Percentiles rank a stretch among this genome's conserved stretches.
phyloP scores from a whole-genome alignment of 1,139 yeast genomes.

The Saccharomycopsis hybrid region DNA sequence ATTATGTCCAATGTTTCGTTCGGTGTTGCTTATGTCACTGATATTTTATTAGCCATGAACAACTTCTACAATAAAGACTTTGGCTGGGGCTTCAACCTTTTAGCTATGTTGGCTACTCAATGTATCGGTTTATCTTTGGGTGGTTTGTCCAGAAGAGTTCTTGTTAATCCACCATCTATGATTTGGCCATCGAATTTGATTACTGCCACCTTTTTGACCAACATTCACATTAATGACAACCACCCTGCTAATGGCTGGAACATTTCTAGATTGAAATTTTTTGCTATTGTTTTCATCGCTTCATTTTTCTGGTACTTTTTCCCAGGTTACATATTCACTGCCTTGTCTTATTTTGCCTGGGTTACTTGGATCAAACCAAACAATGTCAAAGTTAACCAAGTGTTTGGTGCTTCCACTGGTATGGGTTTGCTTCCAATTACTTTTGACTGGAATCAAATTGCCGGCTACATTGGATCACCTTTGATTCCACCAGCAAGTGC shows the following conservation, averaged over 20 bases:
- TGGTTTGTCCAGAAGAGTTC: slow-evolving; percentile 48
- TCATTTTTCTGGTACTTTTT: slow-evolving; percentile 50
- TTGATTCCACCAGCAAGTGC: slow-evolving; percentile 61
- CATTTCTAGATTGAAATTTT: slow-evolving; percentile 43
- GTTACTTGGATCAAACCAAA: slow-evolving; percentile 52
- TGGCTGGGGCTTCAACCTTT: slow-evolving; percentile 44
- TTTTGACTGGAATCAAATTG: slow-evolving; percentile 51
- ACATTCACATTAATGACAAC: slow-evolving; percentile 53
- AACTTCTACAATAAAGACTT: slow-evolving; percentile 42
- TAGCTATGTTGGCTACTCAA: slow-evolving; percentile 50
- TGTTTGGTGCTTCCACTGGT: slow-evolving; percentile 59
- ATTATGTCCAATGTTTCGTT: slow-evolving; percentile 51
- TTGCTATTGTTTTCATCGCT: slow-evolving; percentile 33
- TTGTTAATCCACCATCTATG: slow-evolving; percentile 56
- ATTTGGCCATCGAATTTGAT: slow-evolving; percentile 55
- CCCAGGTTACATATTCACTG: slow-evolving; percentile 47
- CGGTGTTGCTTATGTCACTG: slow-evolving; percentile 53
- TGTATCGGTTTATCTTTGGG: slow-evolving; percentile 63
- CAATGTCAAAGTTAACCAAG: slow-evolving; percentile 49
- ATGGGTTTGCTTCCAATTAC: slow-evolving; percentile 53
- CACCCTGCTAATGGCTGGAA: slow-evolving; percentile 52
- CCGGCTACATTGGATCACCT: slow-evolving; percentile 51
- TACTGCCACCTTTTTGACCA: slow-evolving; percentile 44
- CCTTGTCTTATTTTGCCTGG: slow-evolving; percentile 45
- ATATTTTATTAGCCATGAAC: slow-evolving; percentile 45